phyloP scores from a whole-genome alignment of 2,329 filamentous ascomycete genomes.

The Cryoendolithus antarcticus region DNA sequence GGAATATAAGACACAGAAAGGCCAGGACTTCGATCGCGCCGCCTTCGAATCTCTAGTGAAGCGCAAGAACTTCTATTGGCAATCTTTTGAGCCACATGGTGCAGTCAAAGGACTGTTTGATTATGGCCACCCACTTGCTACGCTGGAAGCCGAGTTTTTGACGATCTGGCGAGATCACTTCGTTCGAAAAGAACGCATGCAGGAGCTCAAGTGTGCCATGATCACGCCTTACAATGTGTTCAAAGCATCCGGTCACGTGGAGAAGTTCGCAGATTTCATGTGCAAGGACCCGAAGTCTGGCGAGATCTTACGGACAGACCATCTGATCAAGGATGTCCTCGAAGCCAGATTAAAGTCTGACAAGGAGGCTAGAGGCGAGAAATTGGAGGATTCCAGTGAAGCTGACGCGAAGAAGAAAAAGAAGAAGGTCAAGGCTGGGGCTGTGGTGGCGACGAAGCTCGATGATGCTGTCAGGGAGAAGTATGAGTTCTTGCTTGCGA shows the following conservation, averaged over 20 bases:
- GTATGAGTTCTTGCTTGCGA: constrained; percentile 82
- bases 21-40: constrained; percentile 74
- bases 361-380: constrained; percentile 80
- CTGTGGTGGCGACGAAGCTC: constrained; percentile 49
- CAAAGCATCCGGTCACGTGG: constrained; percentile 87
- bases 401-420: constrained; percentile 76
- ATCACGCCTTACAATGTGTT: constrained; percentile 86
- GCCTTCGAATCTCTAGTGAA: constrained; percentile 75
- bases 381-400: constrained; percentile 62
- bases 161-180: constrained; percentile 90
- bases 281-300: constrained; percentile 82
- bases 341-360: constrained; percentile 78
- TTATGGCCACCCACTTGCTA: constrained; percentile 80
- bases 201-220: constrained; percentile 88
- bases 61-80: constrained; percentile 86
- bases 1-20: constrained; percentile 66
- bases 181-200: constrained; percentile 85
- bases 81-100: constrained; percentile 82
- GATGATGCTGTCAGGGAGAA: constrained; percentile 77
- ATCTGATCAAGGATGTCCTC: constrained; percentile 89
- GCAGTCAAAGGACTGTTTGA: constrained; percentile 56
- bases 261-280: constrained; percentile 99
- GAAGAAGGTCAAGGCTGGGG: constrained; percentile 54
- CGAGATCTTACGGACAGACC: constrained; percentile 90
- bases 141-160: constrained; percentile 76